These are phyloP conservation scores for Evernia prunastri DNA, from an alignment of 495 filamentous ascomycete species.

Conservation along the genomic window DNA sequence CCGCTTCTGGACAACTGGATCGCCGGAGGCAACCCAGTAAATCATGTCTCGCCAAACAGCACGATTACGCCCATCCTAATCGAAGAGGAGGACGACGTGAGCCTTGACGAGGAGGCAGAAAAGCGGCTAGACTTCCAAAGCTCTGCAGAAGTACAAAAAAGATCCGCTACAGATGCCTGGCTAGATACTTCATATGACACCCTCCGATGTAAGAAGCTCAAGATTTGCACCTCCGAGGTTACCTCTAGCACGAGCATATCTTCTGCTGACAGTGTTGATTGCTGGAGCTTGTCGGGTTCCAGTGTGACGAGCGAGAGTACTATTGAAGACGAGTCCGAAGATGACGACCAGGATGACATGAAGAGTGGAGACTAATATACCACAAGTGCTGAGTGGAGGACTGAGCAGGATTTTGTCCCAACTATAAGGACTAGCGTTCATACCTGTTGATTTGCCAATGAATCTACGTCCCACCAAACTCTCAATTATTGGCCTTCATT, in stretches of 20 bases:
- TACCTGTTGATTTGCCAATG: neutral
- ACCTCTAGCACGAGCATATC: neutral
- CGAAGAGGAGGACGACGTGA: neutral
- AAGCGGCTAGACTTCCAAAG: neutral
- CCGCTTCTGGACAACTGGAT: slow-evolving; percentile 2
- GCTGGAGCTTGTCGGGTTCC: neutral
- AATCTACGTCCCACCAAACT: neutral
- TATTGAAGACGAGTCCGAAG: neutral
- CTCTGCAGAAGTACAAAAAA: neutral
- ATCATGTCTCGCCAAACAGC: neutral
- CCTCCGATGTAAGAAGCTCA: neutral
- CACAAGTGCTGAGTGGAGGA: neutral
- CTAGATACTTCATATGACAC: neutral
- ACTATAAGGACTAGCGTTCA: neutral
- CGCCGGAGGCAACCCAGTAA: neutral
- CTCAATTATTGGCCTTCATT: neutral
- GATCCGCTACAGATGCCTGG: slow-evolving; percentile 4
- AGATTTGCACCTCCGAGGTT: neutral
- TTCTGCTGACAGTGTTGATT: neutral
- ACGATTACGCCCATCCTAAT: neutral
- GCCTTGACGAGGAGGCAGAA: neutral
- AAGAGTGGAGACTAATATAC: neutral
- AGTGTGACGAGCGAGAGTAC: slow-evolving; percentile 6
- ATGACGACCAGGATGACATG: neutral
- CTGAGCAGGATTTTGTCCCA: neutral